Base-by-base conservation (phyloP, 2,329 filamentous ascomycete species). In the Verticillium isaacii region DNA sequence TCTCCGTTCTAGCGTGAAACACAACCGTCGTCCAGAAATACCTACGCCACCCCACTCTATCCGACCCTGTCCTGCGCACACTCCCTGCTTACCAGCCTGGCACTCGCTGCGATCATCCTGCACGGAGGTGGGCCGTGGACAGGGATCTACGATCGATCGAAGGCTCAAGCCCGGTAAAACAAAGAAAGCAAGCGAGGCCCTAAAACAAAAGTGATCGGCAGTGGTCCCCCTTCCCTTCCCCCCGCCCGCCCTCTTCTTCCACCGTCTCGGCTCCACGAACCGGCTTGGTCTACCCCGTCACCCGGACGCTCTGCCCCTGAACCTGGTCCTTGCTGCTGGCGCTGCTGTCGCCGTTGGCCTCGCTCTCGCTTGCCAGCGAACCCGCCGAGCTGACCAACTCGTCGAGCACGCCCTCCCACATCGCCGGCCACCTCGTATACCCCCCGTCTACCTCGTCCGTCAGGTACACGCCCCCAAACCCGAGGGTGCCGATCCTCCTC, bases 191-290 rank as follows among this genome's bases (percentile, higher is more conserved):
- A n/a, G 36, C 36, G 15, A 36, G 34, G 34, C 34, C 11, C 41
- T n/a, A 50, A 50, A n/a, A 50, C 41, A 50, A 50, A 41, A 23
- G 9, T 50, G 41, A 50, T 36, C 34, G 9, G 14, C 34, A 14
- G 3, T 7, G 9, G 12, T 5, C 34, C 5, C 34, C 34, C 6
- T 3, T 2, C 59, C 63, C 2, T 52, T 58, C 12, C 63, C 63
- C 12, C 37, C 45, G 2, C 57, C 62, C 3, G 23, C 9, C 41
- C 1, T 36, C 9, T 9, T 36, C 34, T 36, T 36, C 34, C 34
- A 36, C 34, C 34, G 9, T 4, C 2, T 61, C 63, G 2, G 55
- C 61, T n/a, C 63, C 63, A 15, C 37, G 56, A 4, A 60, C 62
- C 3, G 23, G 17, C 41, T n/a, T 36, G 6, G 34, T 36, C 34